Evolutionary conservation across 805 yeast species (phyloP), one percentile per base, ranked within the genome.

Genomic region (Starmerella cellae): DNA sequence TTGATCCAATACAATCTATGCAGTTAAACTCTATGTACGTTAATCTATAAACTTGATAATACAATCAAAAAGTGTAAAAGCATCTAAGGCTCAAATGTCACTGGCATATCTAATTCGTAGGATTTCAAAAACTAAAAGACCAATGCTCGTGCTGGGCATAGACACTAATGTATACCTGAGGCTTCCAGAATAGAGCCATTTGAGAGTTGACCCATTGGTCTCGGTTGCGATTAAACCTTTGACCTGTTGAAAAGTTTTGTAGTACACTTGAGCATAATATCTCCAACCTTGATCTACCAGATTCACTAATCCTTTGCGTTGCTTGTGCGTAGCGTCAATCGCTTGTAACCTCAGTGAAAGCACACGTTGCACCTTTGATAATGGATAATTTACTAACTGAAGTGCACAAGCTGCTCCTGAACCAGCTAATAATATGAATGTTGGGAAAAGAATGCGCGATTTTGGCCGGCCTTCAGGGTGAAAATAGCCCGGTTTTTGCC

Each of bases 101-200:
- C n/a, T n/a, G n/a, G n/a, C 24, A 29, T 35, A 41, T 13, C 53
- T 38, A 16, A 53, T 45, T 4, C 96, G 67, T 70, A 82, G 70
- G 18, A 82, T 77, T 60, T 88, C 96, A 59, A 88, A 75, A 14
- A 83, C 83, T 37, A 88, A 63, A 30, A 88, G 65, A 0, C 95
- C 95, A 33, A 84, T 73, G 33, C 93, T 80, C 1, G 95, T 82
- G 2, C 94, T 83, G 1, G 97, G 97, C 35, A 87, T 73, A 1
- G 82, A 75, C 0, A 83, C 71, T 37, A 82, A 55, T 0, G 94
- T 79, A 47, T 79, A 79, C 44, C 78, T 64, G 5, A 70, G 64
- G 56, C 82, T 83, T 0, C 96, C 96, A 49, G 75, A 77, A 56
- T 85, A 88, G 9, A 77, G 69, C 73, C 87, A 76, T 21, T 69